These are phyloP conservation scores for Fragilariopsis cylindrus DNA, from an alignment of 108 stramenopile species.

Conservation along the genomic window DNA sequence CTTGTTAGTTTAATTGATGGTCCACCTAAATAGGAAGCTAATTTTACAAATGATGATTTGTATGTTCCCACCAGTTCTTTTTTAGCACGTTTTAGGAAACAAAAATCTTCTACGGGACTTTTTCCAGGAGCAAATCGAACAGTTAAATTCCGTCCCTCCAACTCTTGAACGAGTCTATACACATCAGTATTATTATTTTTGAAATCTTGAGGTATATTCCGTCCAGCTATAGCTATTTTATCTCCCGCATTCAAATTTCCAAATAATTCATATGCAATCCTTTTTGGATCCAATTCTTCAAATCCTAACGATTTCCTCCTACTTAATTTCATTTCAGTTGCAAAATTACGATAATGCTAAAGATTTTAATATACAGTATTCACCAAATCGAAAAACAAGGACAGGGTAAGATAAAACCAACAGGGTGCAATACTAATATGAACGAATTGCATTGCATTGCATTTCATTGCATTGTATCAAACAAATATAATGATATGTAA, in stretches of 20 bases:
- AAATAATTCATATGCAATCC: conserved; percentile 39
- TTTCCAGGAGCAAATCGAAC: conserved; percentile 43
- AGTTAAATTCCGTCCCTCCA: conserved; percentile 38
- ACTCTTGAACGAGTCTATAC: conserved; percentile 30
- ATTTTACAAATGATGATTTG: conserved; percentile 46
- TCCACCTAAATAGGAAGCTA: conserved; percentile 52
- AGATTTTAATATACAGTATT: too few species aligned
- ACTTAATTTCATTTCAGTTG: conserved; percentile 49
- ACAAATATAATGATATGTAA: not conserved
- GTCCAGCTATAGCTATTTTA: conserved; percentile 39
- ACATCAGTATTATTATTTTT: conserved; percentile 14
- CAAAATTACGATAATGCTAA: conserved; percentile 58
- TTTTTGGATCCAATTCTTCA: conserved; percentile 51
- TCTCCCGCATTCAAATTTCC: conserved; percentile 42
- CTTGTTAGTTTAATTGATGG: conserved; percentile 12
- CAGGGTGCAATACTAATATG: too few species aligned
- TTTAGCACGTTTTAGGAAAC: conserved; percentile 48
- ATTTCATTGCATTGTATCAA: not conserved
- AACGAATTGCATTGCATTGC: too few species aligned
- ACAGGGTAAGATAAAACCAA: too few species aligned
- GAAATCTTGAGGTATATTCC: not conserved
- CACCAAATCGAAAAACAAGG: too few species aligned
- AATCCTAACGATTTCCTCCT: conserved; percentile 41
- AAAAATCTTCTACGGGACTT: conserved; percentile 61
- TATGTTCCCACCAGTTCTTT: conserved; percentile 49